Base-by-base conservation (phyloP, 75 land plant genomes). In the Pseudotsuga menziesii region DNA sequence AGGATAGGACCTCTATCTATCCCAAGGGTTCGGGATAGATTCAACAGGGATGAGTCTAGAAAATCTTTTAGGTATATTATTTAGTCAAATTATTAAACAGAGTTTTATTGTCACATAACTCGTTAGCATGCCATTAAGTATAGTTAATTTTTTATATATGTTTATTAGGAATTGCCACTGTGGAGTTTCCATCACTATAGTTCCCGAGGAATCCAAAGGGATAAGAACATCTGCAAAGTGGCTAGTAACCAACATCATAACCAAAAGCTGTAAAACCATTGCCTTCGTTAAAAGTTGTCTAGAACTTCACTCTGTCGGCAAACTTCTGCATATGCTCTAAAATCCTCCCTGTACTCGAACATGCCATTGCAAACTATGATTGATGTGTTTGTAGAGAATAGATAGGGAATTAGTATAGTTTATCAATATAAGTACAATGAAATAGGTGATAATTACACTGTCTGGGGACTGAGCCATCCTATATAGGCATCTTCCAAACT, bases 281-380 rank as follows among this genome's bases (percentile, higher is more conserved):
- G 14, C 82, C 79, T 59, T 92, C 94, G 61, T 92, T 92, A 15
- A 92, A 62, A 6, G 89, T 90, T 19, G 82, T 90, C 94, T 90
- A 92, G 61, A 88, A 66, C 66, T 74, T 78, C 64, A 92, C 94
- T 75, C 87, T 75, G 48, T 88, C 85, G 0, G 72, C 94, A 92
- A n/a, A 83, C 77, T 4, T 87, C 86, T 26, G 89, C 90, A 70
- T 63, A 92, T 5, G 56, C 80, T 44, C 76, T 78, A 72, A 86
- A 92, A 39, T 88, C 86, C 23, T 90, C 77, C 76, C 92, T 92
- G 82, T 75, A 80, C 8, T n/a, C 61, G 20, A 61, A 25, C 8
- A 23, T 32, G n/a, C 16, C 29, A 29, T 14, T 13, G 22, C 15
- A 72, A 72, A 63, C 27, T 61, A 3, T 25, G 4, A 26, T 14